Evolutionary conservation across 2,329 filamentous ascomycete species (phyloP), one percentile per base, ranked within the genome.

Genomic region (Ophiostoma sp.): DNA sequence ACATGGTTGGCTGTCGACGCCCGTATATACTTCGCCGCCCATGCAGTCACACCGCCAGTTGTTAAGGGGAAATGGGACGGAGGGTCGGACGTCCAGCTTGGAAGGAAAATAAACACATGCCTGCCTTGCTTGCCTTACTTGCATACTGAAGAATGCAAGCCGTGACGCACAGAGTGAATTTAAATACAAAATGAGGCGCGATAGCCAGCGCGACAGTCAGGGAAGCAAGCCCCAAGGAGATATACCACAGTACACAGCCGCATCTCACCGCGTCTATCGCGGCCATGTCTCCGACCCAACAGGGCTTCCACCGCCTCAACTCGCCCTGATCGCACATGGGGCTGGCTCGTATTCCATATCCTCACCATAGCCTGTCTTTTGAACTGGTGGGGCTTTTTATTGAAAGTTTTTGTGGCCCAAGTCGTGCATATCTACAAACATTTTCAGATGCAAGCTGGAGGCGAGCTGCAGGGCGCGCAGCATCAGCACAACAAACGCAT

Each of bases 181-280:
- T 25, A 31, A 57, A 59, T 33, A 33, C 42, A 31, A 33, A 59
- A 63, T 15, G 33, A 63, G 59, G 59, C 59, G 59, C 59, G 33
- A 39, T 19, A 63, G 50, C 22, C 8, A 25, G 59, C 59, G 59
- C 59, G 33, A 39, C 31, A 63, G 50, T 11, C 8, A 25, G n/a
- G 11, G 50, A n/a, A 31, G 25, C 28, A 19, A 2, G 33, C 7
- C 7, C 19, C 31, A 63, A 15, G 15, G 6, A 22, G 8, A 22
- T 1, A 25, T 19, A n/a, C n/a, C n/a, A n/a, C n/a, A n/a, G n/a
- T n/a, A 63, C 39, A 48, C 63, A 63, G 59, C 63, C 39, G 63
- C 63, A 45, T 66, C 63, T 66, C 63, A 66, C 63, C 39, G 63
- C 39, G 39, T 45, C 59, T 5, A 42, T 59, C 55, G 28, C 28